phyloP scores from a whole-genome alignment of 1,284 basidiomycete genomes.

The Thelephora terrestris region DNA sequence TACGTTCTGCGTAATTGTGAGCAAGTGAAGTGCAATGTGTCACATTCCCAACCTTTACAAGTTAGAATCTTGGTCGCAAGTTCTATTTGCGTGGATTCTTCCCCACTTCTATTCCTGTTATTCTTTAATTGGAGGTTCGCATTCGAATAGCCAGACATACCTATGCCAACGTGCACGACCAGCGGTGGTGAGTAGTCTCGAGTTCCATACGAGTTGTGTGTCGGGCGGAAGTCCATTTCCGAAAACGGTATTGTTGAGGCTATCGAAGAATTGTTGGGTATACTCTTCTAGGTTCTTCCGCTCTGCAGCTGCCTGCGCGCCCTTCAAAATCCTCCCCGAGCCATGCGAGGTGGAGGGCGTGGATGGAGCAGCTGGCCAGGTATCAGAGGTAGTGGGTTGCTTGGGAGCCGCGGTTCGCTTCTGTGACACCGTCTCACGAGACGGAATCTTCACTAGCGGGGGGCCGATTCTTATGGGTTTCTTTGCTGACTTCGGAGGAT shows the following conservation, averaged over 20 bases:
- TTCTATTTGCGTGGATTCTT: conserved; percentile 52
- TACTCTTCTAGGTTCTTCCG: conserved; percentile 39
- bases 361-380: neutral
- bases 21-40: neutral
- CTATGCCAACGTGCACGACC: conserved; percentile 65
- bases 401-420: conserved; percentile 7
- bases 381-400: neutral
- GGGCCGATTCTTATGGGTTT: conserved; percentile 28
- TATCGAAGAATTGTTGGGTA: conserved; percentile 62
- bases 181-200: conserved; percentile 63
- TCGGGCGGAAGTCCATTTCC: conserved; percentile 56
- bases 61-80: conserved; percentile 72
- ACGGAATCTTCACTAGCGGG: neutral
- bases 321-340: conserved; percentile 29
- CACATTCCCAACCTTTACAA: conserved; percentile 42
- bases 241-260: conserved; percentile 76
- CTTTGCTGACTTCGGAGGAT: conserved; percentile 37
- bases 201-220: conserved; percentile 65
- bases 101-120: conserved; percentile 39
- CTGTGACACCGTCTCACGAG: neutral
- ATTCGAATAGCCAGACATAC: conserved; percentile 26
- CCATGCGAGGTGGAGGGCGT: neutral
- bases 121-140: neutral
- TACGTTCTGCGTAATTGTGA: conserved; percentile 44
- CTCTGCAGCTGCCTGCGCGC: conserved; percentile 33